Percentiles rank a stretch among this genome's conserved stretches.
Conservation (phyloP, 2,329 filamentous ascomycete species). For the Colletotrichum cordylinicola region DNA sequence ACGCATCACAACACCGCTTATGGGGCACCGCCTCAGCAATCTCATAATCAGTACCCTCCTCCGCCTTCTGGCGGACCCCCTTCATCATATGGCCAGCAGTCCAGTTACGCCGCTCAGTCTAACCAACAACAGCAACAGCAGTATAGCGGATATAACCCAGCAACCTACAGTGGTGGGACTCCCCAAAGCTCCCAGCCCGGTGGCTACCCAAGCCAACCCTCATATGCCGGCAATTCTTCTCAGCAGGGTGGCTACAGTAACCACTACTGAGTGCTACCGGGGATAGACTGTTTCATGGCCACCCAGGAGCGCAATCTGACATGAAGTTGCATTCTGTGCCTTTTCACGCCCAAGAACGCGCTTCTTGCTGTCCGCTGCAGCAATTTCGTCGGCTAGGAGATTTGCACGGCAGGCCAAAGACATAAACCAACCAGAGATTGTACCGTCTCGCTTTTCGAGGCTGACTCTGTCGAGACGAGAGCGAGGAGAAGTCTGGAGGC, state of each 20-base stretch:
- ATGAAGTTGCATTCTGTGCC: neutral
- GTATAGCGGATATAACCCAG: slow-evolving; percentile 32
- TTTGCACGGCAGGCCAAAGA: neutral
- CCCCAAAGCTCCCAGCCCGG: slow-evolving; percentile 32
- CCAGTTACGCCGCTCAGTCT: slow-evolving; percentile 21
- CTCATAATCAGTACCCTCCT: slow-evolving; percentile 25
- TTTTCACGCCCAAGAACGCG: neutral
- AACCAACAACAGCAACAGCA: slow-evolving; percentile 24
- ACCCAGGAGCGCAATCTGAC: neutral
- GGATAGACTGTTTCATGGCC: neutral
- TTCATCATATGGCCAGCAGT: slow-evolving; percentile 16
- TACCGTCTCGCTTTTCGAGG: neutral
- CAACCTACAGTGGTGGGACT: slow-evolving; percentile 31
- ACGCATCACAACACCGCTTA: slow-evolving; percentile 22
- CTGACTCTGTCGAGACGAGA: neutral
- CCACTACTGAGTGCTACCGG: slow-evolving; percentile 16
- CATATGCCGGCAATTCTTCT: slow-evolving; percentile 20
- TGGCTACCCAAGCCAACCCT: slow-evolving; percentile 37
- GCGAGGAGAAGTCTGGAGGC: neutral
- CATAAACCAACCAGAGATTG: neutral
- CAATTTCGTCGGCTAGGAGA: neutral
- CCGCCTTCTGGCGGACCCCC: slow-evolving; percentile 16
- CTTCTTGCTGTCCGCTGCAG: neutral
- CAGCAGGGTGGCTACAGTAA: slow-evolving; percentile 22
- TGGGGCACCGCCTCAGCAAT: slow-evolving; percentile 19